Percentiles rank a stretch among this genome's conserved stretches.
phyloP scores from a whole-genome alignment of 352 stramenopile species.

The Phytophthora hibernalis region DNA sequence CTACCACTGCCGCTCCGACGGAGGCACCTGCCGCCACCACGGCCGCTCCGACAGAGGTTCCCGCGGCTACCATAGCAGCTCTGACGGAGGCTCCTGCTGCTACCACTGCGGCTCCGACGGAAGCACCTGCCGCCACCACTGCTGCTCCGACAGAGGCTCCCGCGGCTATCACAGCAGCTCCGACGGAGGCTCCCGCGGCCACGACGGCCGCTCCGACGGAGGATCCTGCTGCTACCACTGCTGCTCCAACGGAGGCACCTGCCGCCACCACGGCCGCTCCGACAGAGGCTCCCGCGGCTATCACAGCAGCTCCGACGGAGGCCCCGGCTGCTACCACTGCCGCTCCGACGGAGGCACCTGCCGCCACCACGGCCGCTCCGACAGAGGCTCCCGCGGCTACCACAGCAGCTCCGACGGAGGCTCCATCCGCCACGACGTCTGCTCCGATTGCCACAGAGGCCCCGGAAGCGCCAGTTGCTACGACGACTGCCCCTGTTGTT shows the following conservation, averaged over 20 bases:
- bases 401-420: background rate
- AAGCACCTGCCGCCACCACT: background rate
- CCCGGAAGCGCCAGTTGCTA: background rate
- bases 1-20: constrained; percentile 9
- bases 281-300: constrained; percentile 25
- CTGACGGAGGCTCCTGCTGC: background rate
- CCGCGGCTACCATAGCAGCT: constrained; percentile 4
- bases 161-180: constrained; percentile 1
- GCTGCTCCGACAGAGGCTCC: constrained; percentile 11
- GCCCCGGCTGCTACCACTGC: constrained; percentile 8
- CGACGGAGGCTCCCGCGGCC: constrained; percentile 2
- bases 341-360: constrained; percentile 5
- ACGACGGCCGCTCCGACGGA: constrained; percentile 1
- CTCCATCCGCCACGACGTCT: constrained; percentile 7
- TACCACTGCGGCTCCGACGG: constrained; percentile 12
- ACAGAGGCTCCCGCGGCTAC: constrained; percentile 9
- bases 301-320: constrained; percentile 7
- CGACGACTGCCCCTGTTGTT: constrained; percentile 16
- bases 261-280: constrained; percentile 10
- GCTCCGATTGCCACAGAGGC: too few relatives aligned
- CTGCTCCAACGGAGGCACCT: constrained; percentile 7
- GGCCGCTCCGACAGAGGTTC: background rate
- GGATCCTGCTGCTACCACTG: background rate
- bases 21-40: constrained; percentile 2
- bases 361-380: background rate